Percentiles rank a stretch among this genome's conserved stretches.
phyloP scores from a whole-genome alignment of 2,329 filamentous ascomycete species.

The Aspergillus ibericus region DNA sequence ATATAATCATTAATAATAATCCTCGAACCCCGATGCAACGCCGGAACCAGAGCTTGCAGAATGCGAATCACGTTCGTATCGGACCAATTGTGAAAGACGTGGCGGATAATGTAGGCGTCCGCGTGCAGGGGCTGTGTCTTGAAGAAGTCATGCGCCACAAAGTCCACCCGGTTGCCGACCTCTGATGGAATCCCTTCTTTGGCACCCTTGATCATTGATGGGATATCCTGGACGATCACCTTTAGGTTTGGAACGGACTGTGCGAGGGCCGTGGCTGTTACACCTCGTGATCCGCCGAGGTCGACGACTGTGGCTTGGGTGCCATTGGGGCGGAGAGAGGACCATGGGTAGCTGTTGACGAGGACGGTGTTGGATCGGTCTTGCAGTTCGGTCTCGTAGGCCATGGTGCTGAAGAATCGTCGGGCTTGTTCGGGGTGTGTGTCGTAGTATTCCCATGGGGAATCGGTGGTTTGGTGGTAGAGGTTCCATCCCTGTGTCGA shows the following conservation, averaged over 20 bases:
- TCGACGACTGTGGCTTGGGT: neutral
- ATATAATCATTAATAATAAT: no score
- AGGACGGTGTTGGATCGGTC: no score
- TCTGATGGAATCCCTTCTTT: neutral
- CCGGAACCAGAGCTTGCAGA: neutral
- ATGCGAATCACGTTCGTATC: slow-evolving; percentile 1
- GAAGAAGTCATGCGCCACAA: slow-evolving; percentile 6
- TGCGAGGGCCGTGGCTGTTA: neutral
- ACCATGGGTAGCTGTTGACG: no score
- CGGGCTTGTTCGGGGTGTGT: no score
- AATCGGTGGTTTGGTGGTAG: no score
- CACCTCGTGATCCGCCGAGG: neutral
- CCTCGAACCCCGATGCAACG: neutral
- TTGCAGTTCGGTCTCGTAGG: no score
- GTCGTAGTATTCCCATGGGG: no score
- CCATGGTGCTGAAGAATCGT: no score
- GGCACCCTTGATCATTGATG: neutral
- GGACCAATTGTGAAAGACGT: slow-evolving; percentile 8
- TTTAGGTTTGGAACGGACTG: neutral
- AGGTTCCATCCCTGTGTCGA: no score
- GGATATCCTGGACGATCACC: neutral
- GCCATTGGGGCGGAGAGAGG: no score
- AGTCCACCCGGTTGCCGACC: neutral
- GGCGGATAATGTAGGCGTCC: slow-evolving; percentile 1
- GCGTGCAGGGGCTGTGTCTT: neutral